Evolutionary conservation across 768 basidiomycete species (phyloP).

Genomic region (Podaxis rugospora): DNA sequence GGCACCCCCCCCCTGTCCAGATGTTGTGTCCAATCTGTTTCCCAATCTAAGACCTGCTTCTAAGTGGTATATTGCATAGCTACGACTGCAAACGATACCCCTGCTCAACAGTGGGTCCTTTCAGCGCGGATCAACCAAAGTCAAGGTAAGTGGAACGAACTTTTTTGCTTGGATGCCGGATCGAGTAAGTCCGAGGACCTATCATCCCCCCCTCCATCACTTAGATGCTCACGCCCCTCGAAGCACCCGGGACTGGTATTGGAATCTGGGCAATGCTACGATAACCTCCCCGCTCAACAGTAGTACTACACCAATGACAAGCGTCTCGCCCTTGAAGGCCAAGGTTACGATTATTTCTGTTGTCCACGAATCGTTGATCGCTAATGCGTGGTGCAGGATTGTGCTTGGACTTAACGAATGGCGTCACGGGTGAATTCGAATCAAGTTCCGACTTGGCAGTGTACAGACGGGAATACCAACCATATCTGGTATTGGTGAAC

Average conservation of each 20-base stretch:
- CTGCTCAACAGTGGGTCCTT: constrained; percentile 21
- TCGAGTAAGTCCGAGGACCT: constrained; percentile 1
- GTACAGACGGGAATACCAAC: constrained; percentile 23
- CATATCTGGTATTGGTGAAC: constrained; percentile 20
- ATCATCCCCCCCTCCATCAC: not conserved
- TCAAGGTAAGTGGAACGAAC: constrained; percentile 18
- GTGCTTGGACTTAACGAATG: constrained; percentile 27
- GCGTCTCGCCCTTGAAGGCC: constrained; percentile 21
- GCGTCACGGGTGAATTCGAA: constrained; percentile 22
- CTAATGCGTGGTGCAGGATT: constrained; percentile 14
- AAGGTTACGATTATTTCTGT: constrained; percentile 17
- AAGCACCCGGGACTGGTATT: constrained; percentile 20
- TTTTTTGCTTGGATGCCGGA: constrained; percentile 22
- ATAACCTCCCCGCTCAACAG: constrained; percentile 28
- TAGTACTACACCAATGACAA: constrained; percentile 29
- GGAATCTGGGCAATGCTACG: constrained; percentile 25
- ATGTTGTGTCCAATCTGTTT: constrained; percentile 19
- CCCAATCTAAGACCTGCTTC: not conserved
- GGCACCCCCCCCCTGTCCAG: constrained; percentile 31
- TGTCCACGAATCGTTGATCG: not conserved
- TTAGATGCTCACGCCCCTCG: not conserved
- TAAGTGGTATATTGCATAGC: not conserved
- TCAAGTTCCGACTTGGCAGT: constrained; percentile 28
- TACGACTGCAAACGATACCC: constrained; percentile 23
- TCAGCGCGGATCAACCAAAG: constrained; percentile 12